Percentiles rank a stretch among this genome's conserved stretches.
Conservation (phyloP, 768 basidiomycete genomes). For the Tephrocybe sp. region DNA sequence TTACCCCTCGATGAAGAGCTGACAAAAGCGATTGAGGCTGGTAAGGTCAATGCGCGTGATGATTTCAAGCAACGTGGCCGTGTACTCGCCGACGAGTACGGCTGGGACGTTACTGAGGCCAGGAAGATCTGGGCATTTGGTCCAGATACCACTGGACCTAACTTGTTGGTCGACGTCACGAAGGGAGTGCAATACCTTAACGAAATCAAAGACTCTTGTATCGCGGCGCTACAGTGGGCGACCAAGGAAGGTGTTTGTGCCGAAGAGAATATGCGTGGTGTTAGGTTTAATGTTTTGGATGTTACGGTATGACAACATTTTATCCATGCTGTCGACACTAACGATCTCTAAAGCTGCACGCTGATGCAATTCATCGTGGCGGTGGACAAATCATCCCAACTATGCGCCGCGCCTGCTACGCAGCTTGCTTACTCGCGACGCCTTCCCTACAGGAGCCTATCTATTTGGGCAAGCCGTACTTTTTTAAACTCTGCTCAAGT, state of each 20-base stretch:
- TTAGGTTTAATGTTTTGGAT: constrained; percentile 94
- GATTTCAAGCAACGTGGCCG: constrained; percentile 98
- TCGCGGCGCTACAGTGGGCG: constrained; percentile 99
- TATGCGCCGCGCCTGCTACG: constrained; percentile 94
- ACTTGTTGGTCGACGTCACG: constrained; percentile 95
- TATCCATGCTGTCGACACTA: neutral
- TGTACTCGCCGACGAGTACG: constrained; percentile 91
- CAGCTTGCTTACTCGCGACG: constrained; percentile 88
- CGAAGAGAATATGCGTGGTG: constrained; percentile 99
- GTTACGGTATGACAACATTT: constrained; percentile 63
- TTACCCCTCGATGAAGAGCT: constrained; percentile 93
- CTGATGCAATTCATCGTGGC: constrained; percentile 99
- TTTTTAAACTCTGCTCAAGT: neutral
- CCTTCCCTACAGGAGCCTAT: constrained; percentile 95
- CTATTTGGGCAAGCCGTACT: constrained; percentile 69
- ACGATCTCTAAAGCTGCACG: constrained; percentile 63
- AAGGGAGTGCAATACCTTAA: constrained; percentile 99
- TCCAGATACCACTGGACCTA: constrained; percentile 95
- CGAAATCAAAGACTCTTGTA: constrained; percentile 99
- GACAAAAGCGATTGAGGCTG: constrained; percentile 86
- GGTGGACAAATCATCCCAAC: constrained; percentile 99
- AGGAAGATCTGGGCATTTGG: constrained; percentile 99
- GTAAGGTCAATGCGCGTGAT: constrained; percentile 85
- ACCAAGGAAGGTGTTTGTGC: constrained; percentile 96
- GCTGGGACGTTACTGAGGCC: constrained; percentile 99